These are phyloP conservation scores for Rostrohypoxylon terebratum DNA, from an alignment of 495 filamentous ascomycete genomes.

Conservation along the genomic window DNA sequence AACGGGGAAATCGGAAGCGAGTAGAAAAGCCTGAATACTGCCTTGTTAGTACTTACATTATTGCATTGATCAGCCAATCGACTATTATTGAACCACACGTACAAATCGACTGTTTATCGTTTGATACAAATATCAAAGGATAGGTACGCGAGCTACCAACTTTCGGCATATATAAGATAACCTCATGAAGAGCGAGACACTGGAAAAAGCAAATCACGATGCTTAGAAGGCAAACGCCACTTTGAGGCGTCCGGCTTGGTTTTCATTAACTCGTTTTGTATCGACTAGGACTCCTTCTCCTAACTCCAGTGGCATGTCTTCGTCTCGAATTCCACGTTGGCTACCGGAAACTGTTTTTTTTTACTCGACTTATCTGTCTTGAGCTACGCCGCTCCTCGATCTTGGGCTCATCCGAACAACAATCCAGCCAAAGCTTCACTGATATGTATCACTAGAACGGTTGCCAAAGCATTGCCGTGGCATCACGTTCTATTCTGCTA, in stretches of 20 bases:
- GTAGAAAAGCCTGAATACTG: neutral
- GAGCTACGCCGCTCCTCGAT: constrained; percentile 13
- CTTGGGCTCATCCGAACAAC: constrained; percentile 11
- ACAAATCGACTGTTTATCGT: neutral
- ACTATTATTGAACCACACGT: neutral
- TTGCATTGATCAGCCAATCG: neutral
- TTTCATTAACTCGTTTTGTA: constrained; percentile 41
- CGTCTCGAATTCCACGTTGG: constrained; percentile 13
- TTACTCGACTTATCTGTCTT: constrained; percentile 19
- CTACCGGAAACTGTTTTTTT: constrained; percentile 25
- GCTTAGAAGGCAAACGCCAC: constrained; percentile 20
- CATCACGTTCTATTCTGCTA: constrained; percentile 35
- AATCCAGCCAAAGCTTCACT: constrained; percentile 28
- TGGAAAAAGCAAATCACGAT: constrained; percentile 2
- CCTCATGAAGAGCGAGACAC: neutral
- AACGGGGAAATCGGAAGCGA: neutral
- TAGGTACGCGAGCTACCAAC: too few relatives aligned
- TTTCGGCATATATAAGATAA: too few relatives aligned
- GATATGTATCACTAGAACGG: constrained; percentile 14
- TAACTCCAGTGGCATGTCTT: constrained; percentile 14
- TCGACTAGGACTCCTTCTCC: constrained; percentile 25
- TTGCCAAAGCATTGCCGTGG: constrained; percentile 27
- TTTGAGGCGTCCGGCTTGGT: constrained; percentile 18
- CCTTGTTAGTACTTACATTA: neutral
- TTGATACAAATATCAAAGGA: neutral